Percentiles rank a stretch among this genome's conserved stretches.
These are phyloP conservation scores for Ascochyta viciae-villosae DNA, from an alignment of 2,329 filamentous ascomycete genomes.

Conservation along the genomic window DNA sequence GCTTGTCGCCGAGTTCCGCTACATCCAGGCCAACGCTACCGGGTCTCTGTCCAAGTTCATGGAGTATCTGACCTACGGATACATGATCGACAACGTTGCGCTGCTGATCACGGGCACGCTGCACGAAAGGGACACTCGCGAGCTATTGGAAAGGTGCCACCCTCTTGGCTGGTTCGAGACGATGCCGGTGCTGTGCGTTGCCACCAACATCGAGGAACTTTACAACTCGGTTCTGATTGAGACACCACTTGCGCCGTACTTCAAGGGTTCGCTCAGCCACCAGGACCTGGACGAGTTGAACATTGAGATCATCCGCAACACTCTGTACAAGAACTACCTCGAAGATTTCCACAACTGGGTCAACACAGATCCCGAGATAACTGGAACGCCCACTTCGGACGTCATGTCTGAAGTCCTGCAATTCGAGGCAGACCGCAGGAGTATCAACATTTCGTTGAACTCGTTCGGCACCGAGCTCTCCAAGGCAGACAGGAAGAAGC, in stretches of 20 bases:
- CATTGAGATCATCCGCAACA: conserved; percentile 99
- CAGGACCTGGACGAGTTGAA: conserved; percentile 98
- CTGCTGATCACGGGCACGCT: conserved; percentile 97
- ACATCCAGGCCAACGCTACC: conserved; percentile 90
- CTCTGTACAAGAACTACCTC: conserved; percentile 98
- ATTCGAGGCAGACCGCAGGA: conserved; percentile 94
- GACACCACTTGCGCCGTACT: conserved; percentile 93
- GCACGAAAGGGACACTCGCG: conserved; percentile 94
- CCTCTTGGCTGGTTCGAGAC: conserved; percentile 99
- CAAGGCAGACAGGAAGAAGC: conserved; percentile 92
- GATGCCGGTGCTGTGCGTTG: conserved; percentile 96
- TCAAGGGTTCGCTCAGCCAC: conserved; percentile 95
- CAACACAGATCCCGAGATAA: conserved; percentile 85
- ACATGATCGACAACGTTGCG: conserved; percentile 99
- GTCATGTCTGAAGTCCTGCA: conserved; percentile 96
- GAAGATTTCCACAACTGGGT: conserved; percentile 97
- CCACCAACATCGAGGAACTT: conserved; percentile 97
- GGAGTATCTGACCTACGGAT: conserved; percentile 97
- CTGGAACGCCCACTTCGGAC: conserved; percentile 86
- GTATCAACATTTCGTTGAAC: conserved; percentile 99
- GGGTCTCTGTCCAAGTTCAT: conserved; percentile 93
- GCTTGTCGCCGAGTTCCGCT: conserved; percentile 95
- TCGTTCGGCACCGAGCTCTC: conserved; percentile 96
- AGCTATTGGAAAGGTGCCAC: conserved; percentile 94
- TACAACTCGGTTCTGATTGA: conserved; percentile 98